These are phyloP conservation scores for Papiliotrema laurentii DNA, from an alignment of 1,284 basidiomycete species.

Conservation along the genomic window DNA sequence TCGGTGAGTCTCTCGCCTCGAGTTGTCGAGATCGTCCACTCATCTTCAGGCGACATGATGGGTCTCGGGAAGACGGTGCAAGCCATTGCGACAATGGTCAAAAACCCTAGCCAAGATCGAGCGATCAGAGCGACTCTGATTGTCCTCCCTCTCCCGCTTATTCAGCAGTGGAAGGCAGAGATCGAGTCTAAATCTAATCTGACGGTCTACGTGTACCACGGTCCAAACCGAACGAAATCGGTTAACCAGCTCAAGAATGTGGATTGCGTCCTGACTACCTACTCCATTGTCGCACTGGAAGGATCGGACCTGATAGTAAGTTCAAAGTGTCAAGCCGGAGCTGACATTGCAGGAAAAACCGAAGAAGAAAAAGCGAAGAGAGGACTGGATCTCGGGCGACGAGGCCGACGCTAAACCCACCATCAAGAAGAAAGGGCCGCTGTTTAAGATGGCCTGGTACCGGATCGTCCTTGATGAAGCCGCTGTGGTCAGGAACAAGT, in stretches of 20 bases:
- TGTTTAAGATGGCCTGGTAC: constrained; percentile 42
- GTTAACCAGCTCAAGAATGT: constrained; percentile 31
- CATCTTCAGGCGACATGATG: constrained; percentile 43
- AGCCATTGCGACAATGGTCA: constrained; percentile 42
- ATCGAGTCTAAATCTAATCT: constrained; percentile 45
- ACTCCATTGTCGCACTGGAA: constrained; percentile 33
- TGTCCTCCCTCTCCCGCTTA: constrained; percentile 47
- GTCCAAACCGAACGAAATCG: constrained; percentile 25
- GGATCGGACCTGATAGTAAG: constrained; percentile 10
- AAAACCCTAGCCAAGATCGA: constrained; percentile 34
- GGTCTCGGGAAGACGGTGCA: constrained; percentile 42
- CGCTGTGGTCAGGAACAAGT: constrained; percentile 41
- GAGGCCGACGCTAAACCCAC: constrained; percentile 7
- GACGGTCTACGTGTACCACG: constrained; percentile 45
- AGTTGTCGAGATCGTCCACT: too few species aligned
- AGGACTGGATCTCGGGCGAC: constrained; percentile 6
- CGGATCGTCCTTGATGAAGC: constrained; percentile 50
- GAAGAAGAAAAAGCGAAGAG: constrained; percentile 13
- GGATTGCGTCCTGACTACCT: constrained; percentile 47
- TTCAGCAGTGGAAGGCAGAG: constrained; percentile 48
- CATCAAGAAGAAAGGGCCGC: constrained; percentile 25
- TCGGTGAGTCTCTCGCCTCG: too few species aligned
- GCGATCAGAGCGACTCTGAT: constrained; percentile 46
- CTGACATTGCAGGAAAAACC: constrained; percentile 12
- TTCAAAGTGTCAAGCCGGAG: constrained; percentile 7